A percentile compares a stretch with the other conserved stretches of the same genome.
phyloP scores from a whole-genome alignment of 164 flowering plant species.

The Aristolochia californica region DNA sequence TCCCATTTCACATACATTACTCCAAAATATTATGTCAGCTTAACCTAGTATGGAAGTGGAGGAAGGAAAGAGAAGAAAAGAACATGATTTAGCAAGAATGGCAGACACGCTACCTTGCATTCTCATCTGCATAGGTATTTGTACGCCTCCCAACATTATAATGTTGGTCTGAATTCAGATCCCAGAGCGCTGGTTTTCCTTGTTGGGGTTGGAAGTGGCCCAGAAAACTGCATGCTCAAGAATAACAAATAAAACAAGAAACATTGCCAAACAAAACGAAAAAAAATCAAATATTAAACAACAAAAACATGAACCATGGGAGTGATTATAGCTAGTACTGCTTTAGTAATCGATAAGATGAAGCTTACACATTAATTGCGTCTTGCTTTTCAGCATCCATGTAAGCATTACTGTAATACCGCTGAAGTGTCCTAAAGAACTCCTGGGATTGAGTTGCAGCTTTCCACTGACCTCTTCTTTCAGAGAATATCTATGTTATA shows the following conservation, averaged over 20 bases:
- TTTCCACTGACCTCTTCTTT: conserved; percentile 91
- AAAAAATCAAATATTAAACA: not conserved
- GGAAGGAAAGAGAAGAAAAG: not conserved
- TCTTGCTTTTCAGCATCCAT: conserved; percentile 93
- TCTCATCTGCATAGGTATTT: conserved; percentile 29
- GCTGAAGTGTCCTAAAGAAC: conserved; percentile 72
- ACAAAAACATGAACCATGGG: not conserved
- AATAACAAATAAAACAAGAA: no score
- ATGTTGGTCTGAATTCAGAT: conserved; percentile 77
- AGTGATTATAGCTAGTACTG: not conserved
- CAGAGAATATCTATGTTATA: conserved; percentile 62
- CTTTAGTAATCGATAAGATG: not conserved
- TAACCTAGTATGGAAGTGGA: not conserved
- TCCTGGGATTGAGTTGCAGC: conserved; percentile 87
- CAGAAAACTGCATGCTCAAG: conserved; percentile 49
- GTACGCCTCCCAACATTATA: conserved; percentile 38
- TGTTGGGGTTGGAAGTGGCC: conserved; percentile 84
- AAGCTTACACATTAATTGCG: conserved; percentile 84
- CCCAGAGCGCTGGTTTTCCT: conserved; percentile 84
- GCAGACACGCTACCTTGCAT: conserved; percentile 31
- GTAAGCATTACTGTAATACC: conserved; percentile 80
- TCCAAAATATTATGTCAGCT: not conserved
- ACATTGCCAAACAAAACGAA: no score
- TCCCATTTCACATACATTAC: not conserved
- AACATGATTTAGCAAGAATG: not conserved